A percentile compares a stretch with the other conserved stretches of the same genome.
These are phyloP conservation scores for Rickenella mellea DNA, from an alignment of 768 basidiomycete species.

Conservation along the genomic window DNA sequence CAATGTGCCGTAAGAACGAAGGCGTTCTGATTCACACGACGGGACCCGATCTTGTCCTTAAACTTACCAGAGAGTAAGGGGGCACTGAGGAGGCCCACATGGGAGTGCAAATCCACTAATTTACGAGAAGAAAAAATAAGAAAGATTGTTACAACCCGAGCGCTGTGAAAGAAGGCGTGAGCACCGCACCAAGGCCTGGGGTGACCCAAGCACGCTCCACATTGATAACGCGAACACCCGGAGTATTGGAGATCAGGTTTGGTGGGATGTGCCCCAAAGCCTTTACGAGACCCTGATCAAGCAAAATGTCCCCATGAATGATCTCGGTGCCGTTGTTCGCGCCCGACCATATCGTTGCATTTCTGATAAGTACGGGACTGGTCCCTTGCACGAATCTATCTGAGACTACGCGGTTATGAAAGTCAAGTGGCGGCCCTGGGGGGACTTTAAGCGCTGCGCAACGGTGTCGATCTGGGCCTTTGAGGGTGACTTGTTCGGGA, in stretches of 20 bases:
- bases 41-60: no score
- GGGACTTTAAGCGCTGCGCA: conserved; percentile 20
- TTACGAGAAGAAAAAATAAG: conserved; percentile 8
- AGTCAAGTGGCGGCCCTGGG: conserved; percentile 22
- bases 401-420: conserved; percentile 26
- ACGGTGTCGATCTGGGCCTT: no score
- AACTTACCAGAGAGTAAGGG: conserved; percentile 41
- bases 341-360: conserved; percentile 62
- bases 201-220: conserved; percentile 59
- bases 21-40: no score
- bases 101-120: conserved; percentile 66
- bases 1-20: no score
- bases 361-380: conserved; percentile 55
- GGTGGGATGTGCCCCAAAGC: conserved; percentile 44
- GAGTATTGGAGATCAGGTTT: conserved; percentile 20
- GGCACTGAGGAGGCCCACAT: conserved; percentile 61
- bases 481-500: no score
- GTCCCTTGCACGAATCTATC: conserved; percentile 64
- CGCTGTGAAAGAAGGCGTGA: conserved; percentile 11
- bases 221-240: conserved; percentile 46
- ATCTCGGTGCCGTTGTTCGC: conserved; percentile 44
- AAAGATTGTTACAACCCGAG: neutral
- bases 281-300: conserved; percentile 58
- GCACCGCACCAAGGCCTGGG: conserved; percentile 43
- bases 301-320: conserved; percentile 50